Conservation (phyloP, 2,329 filamentous ascomycete genomes). For the Pleurostoma richardsiae region DNA sequence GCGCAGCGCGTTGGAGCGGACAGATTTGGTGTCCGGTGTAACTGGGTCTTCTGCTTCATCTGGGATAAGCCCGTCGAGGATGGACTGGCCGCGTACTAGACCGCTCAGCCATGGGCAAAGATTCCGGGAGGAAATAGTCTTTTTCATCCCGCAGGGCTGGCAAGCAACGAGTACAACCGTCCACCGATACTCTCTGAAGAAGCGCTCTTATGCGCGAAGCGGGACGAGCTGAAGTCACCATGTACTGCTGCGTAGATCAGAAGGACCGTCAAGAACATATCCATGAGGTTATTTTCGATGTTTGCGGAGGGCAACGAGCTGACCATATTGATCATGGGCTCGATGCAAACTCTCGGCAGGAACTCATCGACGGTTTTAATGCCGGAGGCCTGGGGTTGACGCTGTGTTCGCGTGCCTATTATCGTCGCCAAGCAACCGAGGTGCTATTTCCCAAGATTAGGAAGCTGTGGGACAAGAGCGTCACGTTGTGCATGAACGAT, state of each 20-base stretch:
- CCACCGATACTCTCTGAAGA: slow-evolving; percentile 3
- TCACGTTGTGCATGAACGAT: not conserved
- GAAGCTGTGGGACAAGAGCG: not conserved
- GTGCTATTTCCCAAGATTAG: not conserved
- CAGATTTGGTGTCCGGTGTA: too few species aligned
- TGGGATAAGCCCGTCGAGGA: not conserved
- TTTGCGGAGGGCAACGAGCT: not conserved
- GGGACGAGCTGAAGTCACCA: slow-evolving; percentile 7
- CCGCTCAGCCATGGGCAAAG: not conserved
- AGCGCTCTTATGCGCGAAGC: slow-evolving; percentile 3
- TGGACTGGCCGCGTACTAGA: not conserved
- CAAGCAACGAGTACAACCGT: not conserved
- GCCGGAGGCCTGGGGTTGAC: not conserved
- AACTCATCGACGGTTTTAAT: not conserved
- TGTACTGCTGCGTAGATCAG: slow-evolving; percentile 8
- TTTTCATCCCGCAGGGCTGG: not conserved
- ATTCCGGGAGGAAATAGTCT: not conserved
- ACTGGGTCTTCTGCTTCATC: not conserved
- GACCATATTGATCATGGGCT: not conserved
- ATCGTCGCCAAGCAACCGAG: not conserved
- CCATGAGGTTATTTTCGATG: not conserved
- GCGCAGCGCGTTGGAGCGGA: not conserved
- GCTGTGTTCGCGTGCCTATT: not conserved
- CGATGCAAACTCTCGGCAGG: not conserved
- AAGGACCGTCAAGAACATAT: slow-evolving; percentile 6